Evolutionary conservation across 371 early-diverging fungal species (phyloP), one percentile per base, ranked within the genome.

Genomic region (Dichotomocladium elegans): DNA sequence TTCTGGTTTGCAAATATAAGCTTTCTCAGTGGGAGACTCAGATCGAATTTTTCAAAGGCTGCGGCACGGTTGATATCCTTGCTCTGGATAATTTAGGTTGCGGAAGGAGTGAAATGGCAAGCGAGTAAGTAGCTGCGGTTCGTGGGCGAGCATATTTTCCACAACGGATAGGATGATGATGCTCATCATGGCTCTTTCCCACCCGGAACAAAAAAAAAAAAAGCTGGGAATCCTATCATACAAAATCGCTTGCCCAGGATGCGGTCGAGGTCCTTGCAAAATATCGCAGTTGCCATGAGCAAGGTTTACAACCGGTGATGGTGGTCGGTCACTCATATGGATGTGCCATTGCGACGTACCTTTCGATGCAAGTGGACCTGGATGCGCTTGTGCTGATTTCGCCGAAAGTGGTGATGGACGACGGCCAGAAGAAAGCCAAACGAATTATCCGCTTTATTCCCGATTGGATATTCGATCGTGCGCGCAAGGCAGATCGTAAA

Each of bases 301-400:
- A 83, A 57, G 68, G 72, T 40, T 65, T 75, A 31, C 74, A 80
- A 11, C 66, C 68, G 0, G 77, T 77, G 0, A 79, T 83, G 9
- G 72, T 85, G 19, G 69, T 88, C 33, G 79, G 82, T 1, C 87
- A 86, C 53, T 87, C 87, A 1, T 88, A 85, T 64, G 88, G 88
- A 0, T 88, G 88, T 42, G 61, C 74, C 4, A 52, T 88, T 21
- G 82, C 77, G 2, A 70, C 82, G 0, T 66, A 64, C 44, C 71
- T 82, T 11, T 63, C 55, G 0, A 47, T 75, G 3, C 50, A 58
- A 25, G 4, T 58, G 8, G 57, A 58, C 15, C 53, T 84, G 29
- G 73, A 80, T 15, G 83, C 79, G 0, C 46, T 88, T 17, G 75
- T 84, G 0, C 61, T 86, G 51, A 75, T 88, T 11, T 70, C 82